Base-by-base conservation (phyloP, 2,329 filamentous ascomycete genomes). In the Trichoderma pleuroti region DNA sequence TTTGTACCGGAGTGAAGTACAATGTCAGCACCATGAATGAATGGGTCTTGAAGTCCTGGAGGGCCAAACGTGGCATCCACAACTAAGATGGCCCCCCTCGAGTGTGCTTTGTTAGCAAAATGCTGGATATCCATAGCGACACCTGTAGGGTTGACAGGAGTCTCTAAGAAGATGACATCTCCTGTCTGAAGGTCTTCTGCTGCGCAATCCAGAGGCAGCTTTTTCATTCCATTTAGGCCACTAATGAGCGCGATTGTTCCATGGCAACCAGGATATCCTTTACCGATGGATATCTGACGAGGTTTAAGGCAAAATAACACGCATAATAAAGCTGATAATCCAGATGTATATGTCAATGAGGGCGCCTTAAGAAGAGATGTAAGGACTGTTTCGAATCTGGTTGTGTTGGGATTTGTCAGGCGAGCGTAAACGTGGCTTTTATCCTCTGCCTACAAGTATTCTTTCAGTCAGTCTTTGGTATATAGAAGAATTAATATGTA, bases 1-100 rank as follows among this genome's bases (percentile, higher is more conserved):
- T 98, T 99, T n/a, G 94, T 97, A 3, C 94, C 96, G 62, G 88
- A 92, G 81, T 99, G 96, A 92, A 98, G 92, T 32, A 97, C 88
- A 1, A 94, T 82, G 81, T 98, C 95, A 28, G 92, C 93, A 62
- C 93, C 95, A 79, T 87, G 91, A 26, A 80, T 77, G 76, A 98
- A 96, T 0, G 96, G 94, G 76, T 98, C 92, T 79, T 93, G 92
- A 71, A 99, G 84, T 26, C 93, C 93, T 32, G 95, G 96, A 36
- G 96, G 96, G 2, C 90, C 96, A 81, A 99, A 98, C 0, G 96
- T 99, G 4, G 93, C 90, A 81, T 99, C 96, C 1, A 98, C 92
- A 12, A 91, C 91, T 61, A 98, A 84, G 69, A 88, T 88, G 9
- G 93, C 94, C 8, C 94, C 94, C 7, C 87, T 83, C 4, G 83